These are phyloP conservation scores for Trichoderma sp. DNA, from an alignment of 2,329 filamentous ascomycete genomes.

Conservation along the genomic window DNA sequence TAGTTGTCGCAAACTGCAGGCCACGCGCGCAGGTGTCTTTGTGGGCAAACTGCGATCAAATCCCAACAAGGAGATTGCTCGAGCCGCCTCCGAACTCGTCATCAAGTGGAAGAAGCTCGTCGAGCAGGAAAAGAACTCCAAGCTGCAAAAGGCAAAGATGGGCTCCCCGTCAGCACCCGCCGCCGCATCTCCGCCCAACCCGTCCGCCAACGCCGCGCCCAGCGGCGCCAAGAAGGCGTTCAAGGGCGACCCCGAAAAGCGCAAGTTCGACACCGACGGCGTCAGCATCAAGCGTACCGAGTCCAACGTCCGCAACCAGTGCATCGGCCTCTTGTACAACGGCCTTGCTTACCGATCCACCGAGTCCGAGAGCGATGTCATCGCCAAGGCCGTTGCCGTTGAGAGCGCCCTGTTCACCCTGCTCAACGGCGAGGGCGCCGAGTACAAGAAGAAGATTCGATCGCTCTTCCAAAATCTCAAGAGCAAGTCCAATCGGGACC, in stretches of 20 bases:
- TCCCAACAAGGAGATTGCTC: conserved; percentile 75
- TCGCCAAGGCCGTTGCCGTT: conserved; percentile 76
- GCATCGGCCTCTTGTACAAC: conserved; percentile 90
- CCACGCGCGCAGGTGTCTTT: conserved; percentile 86
- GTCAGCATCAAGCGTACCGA: conserved; percentile 76
- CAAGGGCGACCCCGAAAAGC: conserved; percentile 70
- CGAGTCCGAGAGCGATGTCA: conserved; percentile 67
- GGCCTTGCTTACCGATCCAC: conserved; percentile 72
- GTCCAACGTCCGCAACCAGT: conserved; percentile 73
- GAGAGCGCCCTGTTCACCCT: conserved; percentile 73
- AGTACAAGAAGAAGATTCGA: conserved; percentile 86
- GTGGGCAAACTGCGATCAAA: conserved; percentile 80
- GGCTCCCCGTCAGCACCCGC: conserved; percentile 34
- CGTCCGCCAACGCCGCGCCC: conserved; percentile 44
- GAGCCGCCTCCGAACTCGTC: conserved; percentile 77
- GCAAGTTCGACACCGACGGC: conserved; percentile 77
- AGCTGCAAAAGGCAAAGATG: conserved; percentile 43
- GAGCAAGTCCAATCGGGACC: conserved; percentile 78
- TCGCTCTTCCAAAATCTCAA: conserved; percentile 94
- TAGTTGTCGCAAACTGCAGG: conserved; percentile 40
- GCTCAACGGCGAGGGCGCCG: conserved; percentile 67
- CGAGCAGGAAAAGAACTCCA: conserved; percentile 58
- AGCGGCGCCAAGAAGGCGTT: conserved; percentile 47
- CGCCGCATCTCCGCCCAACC: conserved; percentile 52
- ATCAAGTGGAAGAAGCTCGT: conserved; percentile 83